Evolutionary conservation across 257 asterid species (phyloP), one percentile per base, ranked within the genome.

Genomic region (Solanum sparsipilum): DNA sequence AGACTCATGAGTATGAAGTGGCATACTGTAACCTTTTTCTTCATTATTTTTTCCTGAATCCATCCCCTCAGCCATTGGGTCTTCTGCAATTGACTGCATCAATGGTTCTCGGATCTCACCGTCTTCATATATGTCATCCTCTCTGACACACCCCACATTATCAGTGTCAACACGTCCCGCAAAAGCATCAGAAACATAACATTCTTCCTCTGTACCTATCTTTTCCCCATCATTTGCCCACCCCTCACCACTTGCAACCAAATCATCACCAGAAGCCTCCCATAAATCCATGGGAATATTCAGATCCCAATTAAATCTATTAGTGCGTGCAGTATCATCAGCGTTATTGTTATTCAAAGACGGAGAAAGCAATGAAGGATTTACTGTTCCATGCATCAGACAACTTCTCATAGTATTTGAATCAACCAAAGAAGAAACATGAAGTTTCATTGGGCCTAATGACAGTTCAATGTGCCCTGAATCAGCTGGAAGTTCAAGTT

Each of bases 101-200:
- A 84, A 18, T 31, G 93, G 90, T 88, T 94, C 98, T 90, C 98
- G 93, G 86, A 94, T 90, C 91, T 96, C 98, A 87, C 98, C 98
- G 78, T 96, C 99, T 93, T 96, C 98, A 88, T 84, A 92, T 13
- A 95, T 97, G 52, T 93, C 98, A 88, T 94, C 97, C 90, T 93
- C 98, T 88, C 88, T 92, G 11, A 86, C 86, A 85, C 88, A 44
- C 3, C 36, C 71, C 74, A 89, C 89, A 81, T 68, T 87, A 74
- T 83, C 90, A 11, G 21, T 44, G 85, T 79, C 90, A 87, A 68
- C 74, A 21, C 18, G 72, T 78, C 87, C 70, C 60, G 72, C 90
- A 86, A 84, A 74, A 65, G 87, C 91, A 88, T 94, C 98, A 86
- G 95, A 93, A 86, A 91, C 93, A 89, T 63, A 86, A 72, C 89